Conservation (phyloP, 192 early-diverging fungal genomes). For the Phycomyces nitens region DNA sequence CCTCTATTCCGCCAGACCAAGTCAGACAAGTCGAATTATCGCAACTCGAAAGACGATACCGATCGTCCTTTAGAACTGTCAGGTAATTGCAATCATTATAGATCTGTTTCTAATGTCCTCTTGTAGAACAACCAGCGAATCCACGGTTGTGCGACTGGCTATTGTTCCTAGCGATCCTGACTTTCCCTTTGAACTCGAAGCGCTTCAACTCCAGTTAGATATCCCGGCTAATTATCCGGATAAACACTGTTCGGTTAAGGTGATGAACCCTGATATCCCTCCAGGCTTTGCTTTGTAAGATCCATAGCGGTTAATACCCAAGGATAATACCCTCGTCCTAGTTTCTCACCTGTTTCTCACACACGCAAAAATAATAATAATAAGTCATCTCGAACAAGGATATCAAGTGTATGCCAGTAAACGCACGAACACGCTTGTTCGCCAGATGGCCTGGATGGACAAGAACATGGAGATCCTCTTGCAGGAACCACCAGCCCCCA, state of each 20-base stretch:
- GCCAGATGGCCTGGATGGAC: constrained; percentile 59
- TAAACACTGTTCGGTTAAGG: constrained; percentile 37
- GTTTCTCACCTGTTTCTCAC: no score
- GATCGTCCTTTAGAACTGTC: constrained; percentile 2
- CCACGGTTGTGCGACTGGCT: constrained; percentile 25
- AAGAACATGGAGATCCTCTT: constrained; percentile 58
- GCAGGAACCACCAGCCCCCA: constrained; percentile 52
- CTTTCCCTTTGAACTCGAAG: constrained; percentile 72
- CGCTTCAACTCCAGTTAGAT: constrained; percentile 55
- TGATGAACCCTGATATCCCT: constrained; percentile 53
- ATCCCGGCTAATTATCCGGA: constrained; percentile 54
- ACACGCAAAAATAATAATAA: no score
- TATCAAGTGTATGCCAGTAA: constrained; percentile 44
- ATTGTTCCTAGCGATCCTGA: constrained; percentile 64
- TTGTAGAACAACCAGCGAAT: constrained; percentile 5
- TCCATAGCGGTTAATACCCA: not conserved
- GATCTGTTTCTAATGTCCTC: not conserved
- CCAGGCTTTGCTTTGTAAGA: constrained; percentile 42
- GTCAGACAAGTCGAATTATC: constrained; percentile 19
- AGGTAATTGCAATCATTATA: constrained; percentile 16
- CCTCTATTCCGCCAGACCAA: not conserved
- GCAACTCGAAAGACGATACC: constrained; percentile 22
- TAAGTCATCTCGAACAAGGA: constrained; percentile 56
- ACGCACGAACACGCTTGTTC: constrained; percentile 30
- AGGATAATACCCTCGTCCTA: no score